Evolutionary conservation across 2,329 filamentous ascomycete species (phyloP).

Genomic region (Ophiocordyceps sinensis): DNA sequence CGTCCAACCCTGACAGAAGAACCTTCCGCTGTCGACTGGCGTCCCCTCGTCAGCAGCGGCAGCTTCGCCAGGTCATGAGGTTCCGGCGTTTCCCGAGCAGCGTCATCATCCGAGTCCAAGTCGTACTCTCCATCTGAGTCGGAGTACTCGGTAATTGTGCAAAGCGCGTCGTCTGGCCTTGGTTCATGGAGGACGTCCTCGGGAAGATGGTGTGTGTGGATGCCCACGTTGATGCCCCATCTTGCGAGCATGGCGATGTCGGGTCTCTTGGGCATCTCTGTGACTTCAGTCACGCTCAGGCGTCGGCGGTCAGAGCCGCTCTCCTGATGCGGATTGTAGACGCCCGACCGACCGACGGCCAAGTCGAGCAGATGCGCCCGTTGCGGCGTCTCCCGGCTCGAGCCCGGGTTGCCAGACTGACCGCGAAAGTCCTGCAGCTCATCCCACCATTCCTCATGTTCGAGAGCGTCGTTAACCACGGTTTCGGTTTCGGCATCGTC

Average conservation of each 20-base stretch:
- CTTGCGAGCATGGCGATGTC: constrained; percentile 35
- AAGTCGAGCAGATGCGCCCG: constrained; percentile 29
- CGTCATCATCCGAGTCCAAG: constrained; percentile 7
- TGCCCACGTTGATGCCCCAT: constrained; percentile 54
- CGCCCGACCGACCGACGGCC: constrained; percentile 24
- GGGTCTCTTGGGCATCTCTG: constrained; percentile 46
- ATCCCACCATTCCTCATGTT: constrained; percentile 70
- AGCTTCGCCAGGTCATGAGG: constrained; percentile 5
- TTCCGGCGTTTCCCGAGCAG: constrained; percentile 16
- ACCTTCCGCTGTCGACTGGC: constrained; percentile 1
- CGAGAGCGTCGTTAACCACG: constrained; percentile 50
- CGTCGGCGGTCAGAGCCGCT: constrained; percentile 15
- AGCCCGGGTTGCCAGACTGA: constrained; percentile 20
- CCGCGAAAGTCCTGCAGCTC: constrained; percentile 48
- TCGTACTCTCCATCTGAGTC: constrained; percentile 16
- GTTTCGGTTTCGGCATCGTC: constrained; percentile 39
- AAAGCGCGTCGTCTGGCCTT: constrained; percentile 14
- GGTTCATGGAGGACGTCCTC: constrained; percentile 40
- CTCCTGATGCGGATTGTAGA: constrained; percentile 27
- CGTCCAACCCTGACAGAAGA: neutral
- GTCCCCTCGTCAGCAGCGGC: constrained; percentile 8
- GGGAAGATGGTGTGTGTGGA: constrained; percentile 59
- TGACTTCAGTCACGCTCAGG: constrained; percentile 41
- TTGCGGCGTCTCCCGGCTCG: constrained; percentile 27
- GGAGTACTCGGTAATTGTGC: constrained; percentile 16